A percentile compares a stretch with the other conserved stretches of the same genome.
Conservation (phyloP, 257 asterid species). For the Cynanchum wilfordii region DNA sequence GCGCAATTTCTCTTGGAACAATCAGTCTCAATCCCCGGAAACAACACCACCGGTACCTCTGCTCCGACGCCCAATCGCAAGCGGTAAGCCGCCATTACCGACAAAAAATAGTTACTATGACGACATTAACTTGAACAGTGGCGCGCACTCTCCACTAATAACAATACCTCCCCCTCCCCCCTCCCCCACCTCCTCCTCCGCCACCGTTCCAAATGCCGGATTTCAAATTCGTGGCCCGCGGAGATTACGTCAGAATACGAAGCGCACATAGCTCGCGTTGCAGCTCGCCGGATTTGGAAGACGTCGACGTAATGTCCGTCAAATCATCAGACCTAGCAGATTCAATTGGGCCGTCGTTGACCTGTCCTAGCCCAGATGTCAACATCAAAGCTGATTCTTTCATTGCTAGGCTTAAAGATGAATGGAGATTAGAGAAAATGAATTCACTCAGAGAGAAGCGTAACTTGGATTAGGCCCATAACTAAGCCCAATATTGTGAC, state of each 20-base stretch:
- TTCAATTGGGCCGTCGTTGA: conserved; percentile 44
- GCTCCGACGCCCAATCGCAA: conserved; percentile 19
- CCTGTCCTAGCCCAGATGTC: conserved; percentile 89
- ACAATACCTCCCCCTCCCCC: conserved; percentile 70
- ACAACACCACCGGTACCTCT: conserved; percentile 30
- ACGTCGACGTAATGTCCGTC: conserved; percentile 43
- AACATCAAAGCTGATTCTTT: conserved; percentile 65
- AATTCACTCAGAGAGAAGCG: conserved; percentile 46
- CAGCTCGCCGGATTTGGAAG: conserved; percentile 75
- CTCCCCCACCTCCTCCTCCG: conserved; percentile 71
- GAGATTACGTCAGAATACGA: conserved; percentile 54
- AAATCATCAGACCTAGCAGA: conserved; percentile 51
- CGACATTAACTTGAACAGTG: conserved; percentile 32
- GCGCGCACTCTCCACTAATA: conserved; percentile 59
- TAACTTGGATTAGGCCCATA: conserved; percentile 16
- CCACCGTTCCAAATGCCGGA: conserved; percentile 69
- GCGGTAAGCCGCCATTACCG: conserved; percentile 66
- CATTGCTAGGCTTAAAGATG: conserved; percentile 67
- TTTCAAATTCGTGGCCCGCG: conserved; percentile 41
- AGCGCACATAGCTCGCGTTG: conserved; percentile 60
- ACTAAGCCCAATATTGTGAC: neutral
- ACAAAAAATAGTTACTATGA: conserved; percentile 29
- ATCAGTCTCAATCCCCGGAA: conserved; percentile 4
- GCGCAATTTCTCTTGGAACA: conserved; percentile 2
- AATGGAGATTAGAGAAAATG: conserved; percentile 78